Evolutionary conservation across 2,329 filamentous ascomycete species (phyloP).

Genomic region (Alternaria sp.): DNA sequence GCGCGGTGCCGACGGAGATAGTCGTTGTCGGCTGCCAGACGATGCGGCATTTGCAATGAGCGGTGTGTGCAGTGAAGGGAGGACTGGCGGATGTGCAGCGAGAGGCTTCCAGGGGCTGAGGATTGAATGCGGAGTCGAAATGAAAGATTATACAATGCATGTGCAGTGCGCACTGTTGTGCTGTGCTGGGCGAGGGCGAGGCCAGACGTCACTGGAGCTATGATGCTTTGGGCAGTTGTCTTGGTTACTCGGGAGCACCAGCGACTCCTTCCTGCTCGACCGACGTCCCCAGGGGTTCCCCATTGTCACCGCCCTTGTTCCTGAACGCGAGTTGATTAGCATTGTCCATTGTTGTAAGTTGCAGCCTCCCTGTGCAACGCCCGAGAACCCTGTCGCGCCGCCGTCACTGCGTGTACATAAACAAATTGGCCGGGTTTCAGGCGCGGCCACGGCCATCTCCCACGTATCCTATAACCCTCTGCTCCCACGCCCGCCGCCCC

Average conservation of each 20-base stretch:
- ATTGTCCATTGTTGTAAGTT: slow-evolving; percentile 30
- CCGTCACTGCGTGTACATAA: slow-evolving; percentile 30
- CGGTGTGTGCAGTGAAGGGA: not conserved
- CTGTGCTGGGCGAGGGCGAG: slow-evolving; percentile 9
- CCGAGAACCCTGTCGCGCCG: slow-evolving; percentile 23
- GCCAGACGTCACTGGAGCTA: slow-evolving; percentile 25
- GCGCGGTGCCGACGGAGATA: not conserved
- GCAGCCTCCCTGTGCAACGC: slow-evolving; percentile 12
- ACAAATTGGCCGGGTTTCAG: slow-evolving; percentile 32
- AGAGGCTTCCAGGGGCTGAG: not conserved
- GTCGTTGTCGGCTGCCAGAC: not conserved
- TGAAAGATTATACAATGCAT: not conserved
- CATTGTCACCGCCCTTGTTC: slow-evolving; percentile 6
- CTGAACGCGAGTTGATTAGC: not conserved
- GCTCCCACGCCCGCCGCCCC: slow-evolving; percentile 13
- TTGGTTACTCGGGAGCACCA: slow-evolving; percentile 21
- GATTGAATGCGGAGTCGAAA: not conserved
- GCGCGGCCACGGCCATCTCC: slow-evolving; percentile 33
- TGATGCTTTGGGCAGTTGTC: slow-evolving; percentile 20
- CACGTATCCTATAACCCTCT: slow-evolving; percentile 22
- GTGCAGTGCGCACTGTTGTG: slow-evolving; percentile 9
- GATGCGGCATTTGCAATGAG: not conserved
- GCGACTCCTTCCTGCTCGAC: slow-evolving; percentile 7
- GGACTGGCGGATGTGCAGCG: not conserved
- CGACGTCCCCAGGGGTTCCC: slow-evolving; percentile 14